Conservation (phyloP, 2,329 filamentous ascomycete genomes). For the Ceratocystiopsis brevicomis region DNA sequence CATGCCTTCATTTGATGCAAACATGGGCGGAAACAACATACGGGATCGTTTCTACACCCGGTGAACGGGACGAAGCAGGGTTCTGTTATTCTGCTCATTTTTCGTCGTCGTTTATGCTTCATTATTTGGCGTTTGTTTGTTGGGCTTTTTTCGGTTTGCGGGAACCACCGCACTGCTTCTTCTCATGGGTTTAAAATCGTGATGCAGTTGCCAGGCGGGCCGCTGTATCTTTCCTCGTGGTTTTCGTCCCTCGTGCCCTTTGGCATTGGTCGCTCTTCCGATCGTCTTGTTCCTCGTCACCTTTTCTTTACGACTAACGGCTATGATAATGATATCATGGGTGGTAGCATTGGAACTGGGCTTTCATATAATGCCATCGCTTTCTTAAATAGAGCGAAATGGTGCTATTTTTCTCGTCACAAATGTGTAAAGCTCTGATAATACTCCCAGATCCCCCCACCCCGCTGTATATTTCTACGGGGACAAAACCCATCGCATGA, state of each 20-base stretch:
- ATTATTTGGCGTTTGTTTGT: not conserved
- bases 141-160: not conserved
- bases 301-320: not conserved
- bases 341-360: not conserved
- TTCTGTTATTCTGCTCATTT: not conserved
- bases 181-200: too few relatives aligned
- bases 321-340: not conserved
- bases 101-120: not conserved
- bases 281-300: not conserved
- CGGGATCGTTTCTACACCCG: not conserved
- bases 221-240: not conserved
- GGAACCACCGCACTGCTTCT: too few relatives aligned
- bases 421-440: too few relatives aligned
- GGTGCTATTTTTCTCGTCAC: too few relatives aligned
- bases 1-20: constrained; percentile 13
- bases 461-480: too few relatives aligned
- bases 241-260: too few relatives aligned
- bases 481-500: too few relatives aligned
- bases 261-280: too few relatives aligned
- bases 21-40: constrained; percentile 3
- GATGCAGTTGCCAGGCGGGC: too few relatives aligned
- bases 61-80: not conserved
- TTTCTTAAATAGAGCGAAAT: too few relatives aligned
- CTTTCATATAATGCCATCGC: not conserved
- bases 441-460: too few relatives aligned